These are phyloP conservation scores for Xylariaceae sp. DNA, from an alignment of 2,329 filamentous ascomycete genomes.

Conservation along the genomic window DNA sequence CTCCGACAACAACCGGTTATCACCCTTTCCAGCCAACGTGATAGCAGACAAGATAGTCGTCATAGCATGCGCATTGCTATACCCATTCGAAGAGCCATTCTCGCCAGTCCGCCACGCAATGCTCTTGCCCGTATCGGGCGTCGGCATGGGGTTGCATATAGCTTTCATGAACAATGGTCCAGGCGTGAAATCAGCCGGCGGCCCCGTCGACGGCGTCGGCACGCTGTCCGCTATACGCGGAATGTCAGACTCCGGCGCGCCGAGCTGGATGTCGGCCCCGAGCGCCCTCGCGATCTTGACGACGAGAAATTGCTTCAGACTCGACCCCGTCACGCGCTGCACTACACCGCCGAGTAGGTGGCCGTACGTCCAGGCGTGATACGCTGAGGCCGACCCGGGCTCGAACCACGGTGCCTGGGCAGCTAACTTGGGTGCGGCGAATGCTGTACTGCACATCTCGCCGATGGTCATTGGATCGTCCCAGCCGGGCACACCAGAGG, in stretches of 20 bases:
- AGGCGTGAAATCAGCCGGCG: slow-evolving; percentile 9
- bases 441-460: slow-evolving; percentile 31
- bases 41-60: slow-evolving; percentile 49
- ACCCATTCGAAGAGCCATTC: slow-evolving; percentile 42
- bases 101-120: slow-evolving; percentile 37
- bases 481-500: slow-evolving; percentile 32
- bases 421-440: slow-evolving; percentile 32
- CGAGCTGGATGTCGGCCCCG: slow-evolving; percentile 44
- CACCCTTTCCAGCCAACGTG: slow-evolving; percentile 42
- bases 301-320: slow-evolving; percentile 36
- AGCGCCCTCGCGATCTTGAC: slow-evolving; percentile 36
- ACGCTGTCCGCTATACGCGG: slow-evolving; percentile 35
- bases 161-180: slow-evolving; percentile 30
- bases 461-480: slow-evolving; percentile 30
- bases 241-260: slow-evolving; percentile 39
- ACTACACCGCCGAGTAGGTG: slow-evolving; percentile 42
- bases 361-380: slow-evolving; percentile 38
- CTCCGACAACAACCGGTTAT: slow-evolving; percentile 34
- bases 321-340: slow-evolving; percentile 36
- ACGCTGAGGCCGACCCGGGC: slow-evolving; percentile 39
- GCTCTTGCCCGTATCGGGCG: slow-evolving; percentile 21
- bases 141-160: slow-evolving; percentile 22
- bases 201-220: slow-evolving; percentile 19
- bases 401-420: slow-evolving; percentile 40
- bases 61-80: slow-evolving; percentile 41